phyloP scores from a whole-genome alignment of 1,284 basidiomycete species.

The Bondarzewia mesenterica region DNA sequence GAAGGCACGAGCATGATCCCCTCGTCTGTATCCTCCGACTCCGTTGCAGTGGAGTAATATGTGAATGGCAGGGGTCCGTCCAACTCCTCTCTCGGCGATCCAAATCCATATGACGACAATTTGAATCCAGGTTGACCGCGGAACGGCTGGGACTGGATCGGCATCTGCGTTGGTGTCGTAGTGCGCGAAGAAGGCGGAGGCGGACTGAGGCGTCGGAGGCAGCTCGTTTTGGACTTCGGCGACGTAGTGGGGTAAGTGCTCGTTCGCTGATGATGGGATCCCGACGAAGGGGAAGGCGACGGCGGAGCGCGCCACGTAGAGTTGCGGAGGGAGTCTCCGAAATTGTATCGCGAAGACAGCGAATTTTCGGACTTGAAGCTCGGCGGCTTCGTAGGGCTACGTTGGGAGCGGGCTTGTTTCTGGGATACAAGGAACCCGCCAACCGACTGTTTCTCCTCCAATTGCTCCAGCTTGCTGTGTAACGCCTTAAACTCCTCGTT shows the following conservation, averaged over 20 bases:
- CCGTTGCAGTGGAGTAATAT: too few relatives aligned
- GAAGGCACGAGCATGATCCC: neutral
- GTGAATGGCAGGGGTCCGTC: too few relatives aligned
- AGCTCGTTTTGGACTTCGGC: slow-evolving; percentile 2
- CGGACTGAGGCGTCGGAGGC: neutral
- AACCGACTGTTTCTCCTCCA: slow-evolving; percentile 10
- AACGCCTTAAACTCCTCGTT: slow-evolving; percentile 3
- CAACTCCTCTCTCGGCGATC: too few relatives aligned
- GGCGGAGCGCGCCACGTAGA: slow-evolving; percentile 29
- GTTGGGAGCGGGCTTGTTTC: too few relatives aligned
- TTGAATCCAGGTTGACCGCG: too few relatives aligned
- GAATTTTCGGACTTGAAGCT: slow-evolving; percentile 25
- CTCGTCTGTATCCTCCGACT: too few relatives aligned
- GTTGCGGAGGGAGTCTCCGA: slow-evolving; percentile 39
- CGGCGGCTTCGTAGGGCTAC: slow-evolving; percentile 9
- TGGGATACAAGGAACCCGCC: neutral
- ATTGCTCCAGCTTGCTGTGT: slow-evolving; percentile 10
- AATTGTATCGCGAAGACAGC: slow-evolving; percentile 48
- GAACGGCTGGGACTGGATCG: too few relatives aligned
- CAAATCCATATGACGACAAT: too few relatives aligned
- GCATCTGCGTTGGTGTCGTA: neutral
- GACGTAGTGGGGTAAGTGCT: slow-evolving; percentile 28
- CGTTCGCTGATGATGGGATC: slow-evolving; percentile 23
- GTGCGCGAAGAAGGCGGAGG: neutral
- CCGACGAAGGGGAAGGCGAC: slow-evolving; percentile 9